phyloP scores from a whole-genome alignment of 176 grass and related monocot genomes.

The Chrysopogon serrulatus region DNA sequence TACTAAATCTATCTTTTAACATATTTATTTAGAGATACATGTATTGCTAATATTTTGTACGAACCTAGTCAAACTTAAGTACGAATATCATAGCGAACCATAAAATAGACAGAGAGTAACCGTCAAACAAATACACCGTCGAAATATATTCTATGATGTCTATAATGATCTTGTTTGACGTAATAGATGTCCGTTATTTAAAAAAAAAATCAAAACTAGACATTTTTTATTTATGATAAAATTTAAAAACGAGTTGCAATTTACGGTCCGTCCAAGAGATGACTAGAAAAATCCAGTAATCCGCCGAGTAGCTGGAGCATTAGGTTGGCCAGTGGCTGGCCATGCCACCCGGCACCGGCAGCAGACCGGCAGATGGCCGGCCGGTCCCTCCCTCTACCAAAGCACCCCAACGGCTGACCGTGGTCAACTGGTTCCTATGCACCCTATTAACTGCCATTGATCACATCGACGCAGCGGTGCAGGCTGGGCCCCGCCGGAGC shows the following conservation, averaged over 20 bases:
- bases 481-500: background rate
- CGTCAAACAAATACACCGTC: no score
- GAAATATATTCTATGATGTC: no score
- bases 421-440: conserved; percentile 22
- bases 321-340: background rate
- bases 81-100: no score
- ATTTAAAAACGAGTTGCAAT: background rate
- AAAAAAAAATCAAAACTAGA: no score
- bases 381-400: background rate
- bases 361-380: background rate
- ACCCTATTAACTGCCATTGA: conserved; percentile 1
- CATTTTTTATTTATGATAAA: background rate
- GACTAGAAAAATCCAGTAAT: background rate
- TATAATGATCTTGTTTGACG: no score
- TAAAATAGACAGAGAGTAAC: no score
- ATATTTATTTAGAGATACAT: no score
- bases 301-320: background rate
- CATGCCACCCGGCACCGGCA: background rate
- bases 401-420: background rate
- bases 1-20: no score
- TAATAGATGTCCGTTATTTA: no score
- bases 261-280: background rate
- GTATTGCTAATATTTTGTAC: no score
- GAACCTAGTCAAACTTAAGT: no score
- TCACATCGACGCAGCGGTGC: conserved; percentile 12